Evolutionary conservation across 148 eudicot genomes (phyloP).

Genomic region (Fallopia convolvulus): DNA sequence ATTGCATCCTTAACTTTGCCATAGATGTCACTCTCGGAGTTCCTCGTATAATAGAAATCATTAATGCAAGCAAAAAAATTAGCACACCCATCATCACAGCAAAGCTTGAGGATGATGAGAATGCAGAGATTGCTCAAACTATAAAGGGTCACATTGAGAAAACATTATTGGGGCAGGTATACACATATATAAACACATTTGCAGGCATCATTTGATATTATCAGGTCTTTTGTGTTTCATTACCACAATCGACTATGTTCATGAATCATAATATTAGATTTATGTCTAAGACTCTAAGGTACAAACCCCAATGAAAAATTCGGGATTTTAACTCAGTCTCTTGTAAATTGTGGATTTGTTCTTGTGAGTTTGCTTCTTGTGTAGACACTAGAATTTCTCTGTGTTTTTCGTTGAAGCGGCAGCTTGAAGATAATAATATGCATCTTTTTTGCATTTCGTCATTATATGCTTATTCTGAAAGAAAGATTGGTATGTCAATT

Average conservation of each 20-base stretch:
- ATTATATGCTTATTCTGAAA: slow-evolving; percentile 2
- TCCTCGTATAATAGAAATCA: slow-evolving; percentile 93
- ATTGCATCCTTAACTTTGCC: slow-evolving; percentile 36
- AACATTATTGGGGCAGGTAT: slow-evolving; percentile 77
- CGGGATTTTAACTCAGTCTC: not conserved
- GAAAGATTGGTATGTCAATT: not conserved
- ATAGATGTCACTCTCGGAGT: slow-evolving; percentile 98
- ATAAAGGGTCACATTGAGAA: slow-evolving; percentile 79
- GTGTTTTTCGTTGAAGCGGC: not conserved
- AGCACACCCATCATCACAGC: slow-evolving; percentile 86
- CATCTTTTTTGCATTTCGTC: not conserved
- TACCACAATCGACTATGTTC: not conserved
- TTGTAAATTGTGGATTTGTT: not conserved
- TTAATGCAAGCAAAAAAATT: slow-evolving; percentile 77
- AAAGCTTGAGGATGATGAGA: slow-evolving; percentile 35
- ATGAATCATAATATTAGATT: not conserved
- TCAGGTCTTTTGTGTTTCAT: not conserved
- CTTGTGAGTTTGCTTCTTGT: not conserved
- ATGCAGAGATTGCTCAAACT: slow-evolving; percentile 33
- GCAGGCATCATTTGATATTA: not conserved
- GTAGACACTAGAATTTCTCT: not conserved
- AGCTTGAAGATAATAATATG: not conserved
- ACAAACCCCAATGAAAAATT: not conserved
- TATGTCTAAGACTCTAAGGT: not conserved
- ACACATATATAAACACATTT: not conserved